phyloP scores from a whole-genome alignment of 495 filamentous ascomycete species.

The Trichodelitschia bisporula region DNA sequence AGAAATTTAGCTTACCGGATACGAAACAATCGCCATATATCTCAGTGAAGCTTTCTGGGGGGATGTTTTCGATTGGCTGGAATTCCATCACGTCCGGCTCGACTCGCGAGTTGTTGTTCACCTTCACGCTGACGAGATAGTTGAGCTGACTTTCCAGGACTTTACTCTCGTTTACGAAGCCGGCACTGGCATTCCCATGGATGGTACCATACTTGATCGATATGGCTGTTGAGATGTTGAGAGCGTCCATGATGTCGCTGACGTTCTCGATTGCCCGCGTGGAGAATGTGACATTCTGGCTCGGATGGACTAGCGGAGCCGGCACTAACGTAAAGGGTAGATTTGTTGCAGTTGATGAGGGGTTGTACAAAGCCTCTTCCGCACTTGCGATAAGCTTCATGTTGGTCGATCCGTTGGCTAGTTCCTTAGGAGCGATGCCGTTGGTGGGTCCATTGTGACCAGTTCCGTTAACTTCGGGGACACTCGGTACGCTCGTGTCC shows the following conservation, averaged over 20 bases:
- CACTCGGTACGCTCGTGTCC: not conserved
- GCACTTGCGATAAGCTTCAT: no score
- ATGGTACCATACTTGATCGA: conserved; percentile 17
- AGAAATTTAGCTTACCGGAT: no score
- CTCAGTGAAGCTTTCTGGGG: conserved; percentile 12
- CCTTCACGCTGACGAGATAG: conserved; percentile 17
- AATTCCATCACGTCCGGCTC: conserved; percentile 10
- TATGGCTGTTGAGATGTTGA: conserved; percentile 14
- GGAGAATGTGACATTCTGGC: conserved; percentile 14
- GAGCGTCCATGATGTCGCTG: conserved; percentile 15
- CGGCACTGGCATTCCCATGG: conserved; percentile 14
- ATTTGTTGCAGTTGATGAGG: not conserved
- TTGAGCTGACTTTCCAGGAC: conserved; percentile 17
- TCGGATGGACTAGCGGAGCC: conserved; percentile 5
- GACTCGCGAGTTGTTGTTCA: conserved; percentile 13
- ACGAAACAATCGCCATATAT: conserved; percentile 17
- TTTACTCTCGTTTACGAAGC: conserved; percentile 15
- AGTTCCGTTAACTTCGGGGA: not conserved
- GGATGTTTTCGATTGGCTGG: conserved; percentile 11
- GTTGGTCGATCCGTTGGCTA: no score
- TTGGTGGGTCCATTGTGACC: not conserved
- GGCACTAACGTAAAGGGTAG: conserved; percentile 6
- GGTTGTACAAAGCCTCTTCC: not conserved
- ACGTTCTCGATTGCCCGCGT: conserved; percentile 14
- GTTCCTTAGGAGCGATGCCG: not conserved